Evolutionary conservation across 371 early-diverging fungal species (phyloP), one percentile per base, ranked within the genome.

Genomic region (Syncephalastrum monosporum): DNA sequence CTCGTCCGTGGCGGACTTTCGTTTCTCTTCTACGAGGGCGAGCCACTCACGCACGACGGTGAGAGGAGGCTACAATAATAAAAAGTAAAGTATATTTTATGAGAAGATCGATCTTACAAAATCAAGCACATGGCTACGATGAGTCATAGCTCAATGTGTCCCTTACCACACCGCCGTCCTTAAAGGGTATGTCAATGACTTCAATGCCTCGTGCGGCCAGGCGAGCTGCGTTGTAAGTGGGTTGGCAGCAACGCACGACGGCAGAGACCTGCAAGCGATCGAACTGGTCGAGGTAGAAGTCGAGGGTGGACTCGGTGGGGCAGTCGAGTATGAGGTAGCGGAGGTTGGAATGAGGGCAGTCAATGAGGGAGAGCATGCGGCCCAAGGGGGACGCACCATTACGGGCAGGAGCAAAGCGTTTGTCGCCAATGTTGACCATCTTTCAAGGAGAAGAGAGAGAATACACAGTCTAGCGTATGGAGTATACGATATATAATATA

Each of bases 241-340:
- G 92, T 66, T 95, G 93, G 69, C 95, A 95, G 29, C 78, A 77
- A 15, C 78, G 64, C n/a, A 93, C 94, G 4, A 97, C 92, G 24
- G 91, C 90, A 2, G 87, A 84, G 24, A 94, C 95, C 53, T 84
- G 71, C 50, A 87, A 76, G 42, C 82, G 74, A 33, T 74, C 68
- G 65, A 95, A 81, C 64, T 94, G 91, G 68, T 84, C 80, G 14
- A 91, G 56, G 60, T 96, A 96, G 15, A 86, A 75, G 2, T 82
- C 79, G 29, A 95, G 66, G 7, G 88, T 93, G 54, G 85, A 74
- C 65, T 91, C 90, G 17, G 95, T 89, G 1, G 97, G 96, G 48
- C 91, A 89, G 67, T 95, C 95, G 61, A 93, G 82, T 53, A 97
- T 90, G 38, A 97, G 72, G 69, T 92, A 95, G 4, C 90, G 86